phyloP scores from a whole-genome alignment of 208 protist species.

The Crithidia mellificae region DNA sequence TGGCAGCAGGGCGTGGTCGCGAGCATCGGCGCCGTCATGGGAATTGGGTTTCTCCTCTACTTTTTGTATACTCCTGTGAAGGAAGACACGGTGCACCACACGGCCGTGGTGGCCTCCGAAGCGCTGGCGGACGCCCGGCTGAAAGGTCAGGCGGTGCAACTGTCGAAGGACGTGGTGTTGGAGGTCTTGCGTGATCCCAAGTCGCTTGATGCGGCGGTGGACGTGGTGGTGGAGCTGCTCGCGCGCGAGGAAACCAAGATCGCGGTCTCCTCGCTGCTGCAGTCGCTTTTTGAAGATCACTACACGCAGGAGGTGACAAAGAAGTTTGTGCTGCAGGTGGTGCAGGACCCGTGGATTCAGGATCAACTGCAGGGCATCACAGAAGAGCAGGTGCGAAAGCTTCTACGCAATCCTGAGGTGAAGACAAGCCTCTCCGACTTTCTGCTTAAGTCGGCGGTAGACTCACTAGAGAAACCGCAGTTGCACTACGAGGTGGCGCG shows the following conservation, averaged over 20 bases:
- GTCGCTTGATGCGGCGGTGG: slow-evolving; percentile 64
- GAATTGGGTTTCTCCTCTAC: slow-evolving; percentile 76
- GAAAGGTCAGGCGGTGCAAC: slow-evolving; percentile 62
- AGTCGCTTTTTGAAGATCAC: slow-evolving; percentile 87
- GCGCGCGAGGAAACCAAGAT: slow-evolving; percentile 76
- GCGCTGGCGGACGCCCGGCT: slow-evolving; percentile 72
- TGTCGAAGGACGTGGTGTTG: slow-evolving; percentile 84
- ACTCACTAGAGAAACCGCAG: slow-evolving; percentile 55
- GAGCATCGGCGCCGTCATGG: slow-evolving; percentile 84
- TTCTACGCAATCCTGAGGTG: slow-evolving; percentile 61
- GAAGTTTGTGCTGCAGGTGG: slow-evolving; percentile 85
- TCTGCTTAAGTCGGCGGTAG: slow-evolving; percentile 53
- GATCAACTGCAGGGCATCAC: slow-evolving; percentile 82
- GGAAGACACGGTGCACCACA: slow-evolving; percentile 91
- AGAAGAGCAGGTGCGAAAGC: slow-evolving; percentile 65
- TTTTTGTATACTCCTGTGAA: slow-evolving; percentile 85
- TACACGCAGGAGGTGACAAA: slow-evolving; percentile 92
- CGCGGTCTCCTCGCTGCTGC: slow-evolving; percentile 80
- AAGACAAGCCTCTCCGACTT: slow-evolving; percentile 60
- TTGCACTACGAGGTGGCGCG: slow-evolving; percentile 66
- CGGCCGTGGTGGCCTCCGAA: slow-evolving; percentile 82
- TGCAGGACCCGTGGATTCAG: slow-evolving; percentile 84
- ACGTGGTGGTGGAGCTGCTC: slow-evolving; percentile 67
- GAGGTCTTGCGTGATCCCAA: slow-evolving; percentile 71
- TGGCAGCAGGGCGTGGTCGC: slow-evolving; percentile 90